Evolutionary conservation across 2,329 filamentous ascomycete species (phyloP), one percentile per base, ranked within the genome.

Genomic region (Fusarium staphyleae): DNA sequence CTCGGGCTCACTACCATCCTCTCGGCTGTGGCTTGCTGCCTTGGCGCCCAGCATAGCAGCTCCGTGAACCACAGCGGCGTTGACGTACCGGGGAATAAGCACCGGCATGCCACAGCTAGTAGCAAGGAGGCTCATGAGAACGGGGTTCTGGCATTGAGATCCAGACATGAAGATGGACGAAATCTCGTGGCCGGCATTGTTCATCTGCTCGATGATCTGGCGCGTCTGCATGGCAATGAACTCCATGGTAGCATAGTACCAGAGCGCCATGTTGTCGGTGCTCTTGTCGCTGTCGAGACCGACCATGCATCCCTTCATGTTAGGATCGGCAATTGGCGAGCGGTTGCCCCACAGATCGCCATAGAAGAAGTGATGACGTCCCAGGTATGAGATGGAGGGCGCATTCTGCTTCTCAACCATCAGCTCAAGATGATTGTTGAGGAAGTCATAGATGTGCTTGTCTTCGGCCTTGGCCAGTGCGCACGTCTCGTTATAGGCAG

Each of bases 101-200:
- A 99, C 93, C 1, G 93, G 93, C 87, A 96, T 93, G 64, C 87
- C 82, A 75, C 93, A 98, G 1, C 89, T 89, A 0, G 93, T 95
- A 12, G 95, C 92, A 66, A 99, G 89, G 13, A 99, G 85, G 52
- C 87, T 83, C 88, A 99, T 96, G 48, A 99, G 81, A 55, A 98
- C 86, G 28, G 88, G 86, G 74, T 99, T 99, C 76, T 97, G 93
- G 79, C 95, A 99, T 74, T 98, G 95, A 10, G 91, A 96, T 56
- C 95, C 95, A 4, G 91, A 96, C 95, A 99, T 98, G 84, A 98
- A 99, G 75, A 99, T 96, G 60, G 89, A 93, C 42, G 83, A 87
- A 73, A 99, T 93, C 64, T 84, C 80, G 77, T 99, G 95, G 9
- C 95, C 95, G 2, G 91, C 81, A 39, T 83, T 79, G 80, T 98